phyloP scores from a whole-genome alignment of 2,329 filamentous ascomycete genomes.

The Xylariaceae sp. region DNA sequence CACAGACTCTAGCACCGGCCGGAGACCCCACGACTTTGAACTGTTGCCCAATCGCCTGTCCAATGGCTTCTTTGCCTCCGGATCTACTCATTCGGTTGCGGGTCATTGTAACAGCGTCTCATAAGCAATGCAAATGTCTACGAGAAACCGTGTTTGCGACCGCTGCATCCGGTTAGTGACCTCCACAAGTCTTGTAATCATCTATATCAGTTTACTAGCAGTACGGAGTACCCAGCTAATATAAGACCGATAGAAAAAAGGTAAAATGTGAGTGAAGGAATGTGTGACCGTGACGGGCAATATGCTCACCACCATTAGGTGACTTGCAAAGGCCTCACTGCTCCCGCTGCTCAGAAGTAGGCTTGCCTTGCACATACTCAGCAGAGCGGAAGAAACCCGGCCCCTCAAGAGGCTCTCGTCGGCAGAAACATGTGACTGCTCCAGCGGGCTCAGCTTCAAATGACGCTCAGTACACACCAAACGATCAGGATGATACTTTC shows the following conservation, averaged over 20 bases:
- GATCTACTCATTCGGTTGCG: background rate
- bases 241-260: slow-evolving; percentile 31
- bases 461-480: background rate
- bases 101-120: background rate
- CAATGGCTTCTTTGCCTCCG: slow-evolving; percentile 9
- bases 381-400: slow-evolving; percentile 42
- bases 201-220: background rate
- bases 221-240: slow-evolving; percentile 16
- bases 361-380: slow-evolving; percentile 41
- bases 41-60: background rate
- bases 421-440: slow-evolving; percentile 21
- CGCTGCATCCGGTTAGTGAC: slow-evolving; percentile 38
- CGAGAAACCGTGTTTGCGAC: slow-evolving; percentile 37
- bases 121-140: slow-evolving; percentile 18
- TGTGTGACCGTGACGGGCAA: background rate
- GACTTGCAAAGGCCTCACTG: slow-evolving; percentile 42
- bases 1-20: no score
- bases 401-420: slow-evolving; percentile 39
- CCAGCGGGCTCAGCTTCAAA: slow-evolving; percentile 5
- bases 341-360: slow-evolving; percentile 43
- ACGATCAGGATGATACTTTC: background rate
- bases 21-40: background rate
- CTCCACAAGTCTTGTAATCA: background rate
- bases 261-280: slow-evolving; percentile 36
- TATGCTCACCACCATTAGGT: slow-evolving; percentile 34